phyloP scores from a whole-genome alignment of 2,329 filamentous ascomycete genomes.

The Akanthomyces dipterigenus region DNA sequence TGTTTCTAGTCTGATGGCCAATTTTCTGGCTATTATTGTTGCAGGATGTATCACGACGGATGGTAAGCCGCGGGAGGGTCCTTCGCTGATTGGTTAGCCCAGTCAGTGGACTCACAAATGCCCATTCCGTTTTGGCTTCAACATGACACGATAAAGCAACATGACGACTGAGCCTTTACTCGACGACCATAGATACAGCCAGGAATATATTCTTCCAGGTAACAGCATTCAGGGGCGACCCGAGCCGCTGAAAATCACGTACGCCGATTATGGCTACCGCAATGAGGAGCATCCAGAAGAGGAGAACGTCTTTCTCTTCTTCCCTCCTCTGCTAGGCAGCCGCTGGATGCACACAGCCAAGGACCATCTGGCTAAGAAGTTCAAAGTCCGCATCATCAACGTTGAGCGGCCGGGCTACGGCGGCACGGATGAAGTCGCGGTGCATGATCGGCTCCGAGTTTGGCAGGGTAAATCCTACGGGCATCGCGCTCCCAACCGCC shows the following conservation, averaged over 20 bases:
- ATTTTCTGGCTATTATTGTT: too few species aligned
- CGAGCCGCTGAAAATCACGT: slow-evolving; percentile 15
- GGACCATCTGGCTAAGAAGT: slow-evolving; percentile 24
- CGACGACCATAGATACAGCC: slow-evolving; percentile 19
- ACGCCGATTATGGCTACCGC: slow-evolving; percentile 27
- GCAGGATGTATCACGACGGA: too few species aligned
- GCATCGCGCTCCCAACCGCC: neutral
- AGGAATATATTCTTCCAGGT: slow-evolving; percentile 16
- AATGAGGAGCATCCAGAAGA: slow-evolving; percentile 19
- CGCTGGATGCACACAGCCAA: slow-evolving; percentile 26
- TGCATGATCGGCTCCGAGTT: slow-evolving; percentile 17
- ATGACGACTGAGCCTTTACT: slow-evolving; percentile 11
- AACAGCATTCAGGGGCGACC: slow-evolving; percentile 13
- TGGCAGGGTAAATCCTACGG: slow-evolving; percentile 21
- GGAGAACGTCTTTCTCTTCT: slow-evolving; percentile 25
- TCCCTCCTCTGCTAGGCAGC: slow-evolving; percentile 21
- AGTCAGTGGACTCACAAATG: neutral
- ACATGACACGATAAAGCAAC: neutral
- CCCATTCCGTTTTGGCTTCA: neutral
- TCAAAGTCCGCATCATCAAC: slow-evolving; percentile 27
- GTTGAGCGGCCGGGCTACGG: slow-evolving; percentile 31
- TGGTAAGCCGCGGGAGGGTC: too few species aligned
- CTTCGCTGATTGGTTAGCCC: too few species aligned
- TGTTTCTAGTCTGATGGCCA: too few species aligned
- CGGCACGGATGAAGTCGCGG: slow-evolving; percentile 22